Evolutionary conservation across 1,284 basidiomycete genomes (phyloP), one percentile per base, ranked within the genome.

Genomic region (Apiotrichum sp.): DNA sequence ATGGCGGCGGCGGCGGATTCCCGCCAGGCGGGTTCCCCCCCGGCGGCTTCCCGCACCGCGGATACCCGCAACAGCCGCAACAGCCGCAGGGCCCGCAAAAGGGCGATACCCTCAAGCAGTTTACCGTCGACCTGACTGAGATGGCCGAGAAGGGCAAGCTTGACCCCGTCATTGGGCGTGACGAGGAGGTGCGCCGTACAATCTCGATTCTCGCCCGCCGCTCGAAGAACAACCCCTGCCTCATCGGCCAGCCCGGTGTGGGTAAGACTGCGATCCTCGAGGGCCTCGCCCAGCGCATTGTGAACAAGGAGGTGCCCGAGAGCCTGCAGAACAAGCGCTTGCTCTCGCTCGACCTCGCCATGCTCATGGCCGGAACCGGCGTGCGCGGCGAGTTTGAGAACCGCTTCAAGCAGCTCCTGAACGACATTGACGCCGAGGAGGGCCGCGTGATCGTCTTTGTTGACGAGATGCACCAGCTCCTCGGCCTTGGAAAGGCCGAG

Each of bases 241-340:
- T 81, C 14, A 70, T 80, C 8, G 80, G 80, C 31, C 66, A 71
- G 22, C 88, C 89, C 7, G 88, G 88, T 63, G 88, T 91, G 6
- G 89, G 91, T 0, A 95, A 95, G 76, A 95, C 93, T 0, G 90
- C 93, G 0, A 92, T 97, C 56, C 76, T 95, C 38, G 93, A 97
- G 77, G 93, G 75, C 35, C 58, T 97, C 11, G 93, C 92, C 0
- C 87, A 85, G 65, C 80, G 92, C 13, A 93, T 97, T 57, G 84
- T 95, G 1, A 84, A 88, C 6, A 88, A 86, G 69, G 91, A 96
- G 71, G 91, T 96, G 2, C 93, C 93, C 10, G 92, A 92, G 79
- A 87, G 88, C 57, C 47, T 95, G 8, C 87, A 92, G 62, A 78
- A 85, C 65, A 93, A 90, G 72, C 82, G 86, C 16, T 85, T 93